Evolutionary conservation across 805 yeast species (phyloP).

Genomic region (Kregervanrija delftensis): DNA sequence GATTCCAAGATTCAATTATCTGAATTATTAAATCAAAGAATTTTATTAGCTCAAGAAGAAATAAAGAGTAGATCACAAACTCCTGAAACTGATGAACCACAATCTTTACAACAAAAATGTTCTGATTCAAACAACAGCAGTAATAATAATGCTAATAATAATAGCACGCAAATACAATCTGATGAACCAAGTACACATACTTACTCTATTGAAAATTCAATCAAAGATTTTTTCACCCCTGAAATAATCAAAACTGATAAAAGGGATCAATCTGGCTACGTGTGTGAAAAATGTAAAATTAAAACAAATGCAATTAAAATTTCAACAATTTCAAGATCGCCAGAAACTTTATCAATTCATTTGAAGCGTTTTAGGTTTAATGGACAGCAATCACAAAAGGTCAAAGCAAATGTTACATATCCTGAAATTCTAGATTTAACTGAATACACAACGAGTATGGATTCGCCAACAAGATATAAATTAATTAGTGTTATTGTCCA

Average conservation of each 20-base stretch:
- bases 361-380: slow-evolving; percentile 87
- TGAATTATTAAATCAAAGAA: slow-evolving; percentile 24
- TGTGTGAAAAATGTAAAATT: slow-evolving; percentile 79
- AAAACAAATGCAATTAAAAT: slow-evolving; percentile 73
- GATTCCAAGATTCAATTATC: slow-evolving; percentile 20
- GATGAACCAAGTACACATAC: slow-evolving; percentile 1
- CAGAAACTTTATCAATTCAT: slow-evolving; percentile 83
- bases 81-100: slow-evolving; percentile 13
- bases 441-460: slow-evolving; percentile 43
- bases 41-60: slow-evolving; percentile 20
- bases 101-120: neutral
- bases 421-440: slow-evolving; percentile 72
- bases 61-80: slow-evolving; percentile 21
- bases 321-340: slow-evolving; percentile 69
- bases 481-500: slow-evolving; percentile 83
- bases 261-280: slow-evolving; percentile 68
- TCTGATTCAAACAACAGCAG: neutral
- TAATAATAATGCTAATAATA: neutral
- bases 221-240: slow-evolving; percentile 74
- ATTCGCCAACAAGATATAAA: slow-evolving; percentile 54
- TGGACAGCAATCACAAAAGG: slow-evolving; percentile 68
- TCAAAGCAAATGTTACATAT: slow-evolving; percentile 79
- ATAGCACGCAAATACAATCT: slow-evolving; percentile 2
- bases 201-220: slow-evolving; percentile 68
- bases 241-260: slow-evolving; percentile 69